Evolutionary conservation across 169 alveolate genomes (phyloP), one percentile per base, ranked within the genome.

Genomic region (Plasmodium relictum): DNA sequence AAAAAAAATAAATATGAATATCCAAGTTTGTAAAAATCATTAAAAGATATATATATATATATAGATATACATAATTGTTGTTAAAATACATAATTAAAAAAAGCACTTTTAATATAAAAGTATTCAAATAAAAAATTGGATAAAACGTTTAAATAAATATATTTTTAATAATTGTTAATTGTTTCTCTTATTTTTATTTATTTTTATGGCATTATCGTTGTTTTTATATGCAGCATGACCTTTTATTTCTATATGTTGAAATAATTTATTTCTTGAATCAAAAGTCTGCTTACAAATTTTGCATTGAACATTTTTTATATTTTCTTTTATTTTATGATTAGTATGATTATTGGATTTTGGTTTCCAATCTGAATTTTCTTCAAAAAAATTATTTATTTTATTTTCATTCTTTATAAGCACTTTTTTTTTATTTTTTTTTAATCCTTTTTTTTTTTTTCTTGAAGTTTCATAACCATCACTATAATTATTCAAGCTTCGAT

Each of bases 261-360:
- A 92, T 52, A 92, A 48, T 63, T 92, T 92, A 73, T 92, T 92
- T 88, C 95, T 26, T 6, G 95, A 92, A 42, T 78, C 62, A 78
- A 78, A 78, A n/a, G 58, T 65, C 22, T 78, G 71, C 9, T 56
- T 63, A 48, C 89, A 78, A 24, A 65, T 26, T 78, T 78, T 26
- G 22, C 89, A 78, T 42, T 63, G 48, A 1, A 44, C 7, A 63
- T 16, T 65, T 26, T 78, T 78, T 63, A 59, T 24, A 65, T 44
- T 65, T 24, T 78, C 89, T 26, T 78, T 78, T 22, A 66, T 22
- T 48, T 63, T 76, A 63, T n/a, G 5, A 14, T 76, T 63, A 26
- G 61, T 26, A n/a, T 22, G 59, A 3, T 5, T 45, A 20, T 5
- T 45, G 10, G 6, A 59, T 20, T 45, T 39, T 58, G 42, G 42